These are phyloP conservation scores for Lactarius hengduanensis DNA, from an alignment of 768 basidiomycete species.

Conservation along the genomic window DNA sequence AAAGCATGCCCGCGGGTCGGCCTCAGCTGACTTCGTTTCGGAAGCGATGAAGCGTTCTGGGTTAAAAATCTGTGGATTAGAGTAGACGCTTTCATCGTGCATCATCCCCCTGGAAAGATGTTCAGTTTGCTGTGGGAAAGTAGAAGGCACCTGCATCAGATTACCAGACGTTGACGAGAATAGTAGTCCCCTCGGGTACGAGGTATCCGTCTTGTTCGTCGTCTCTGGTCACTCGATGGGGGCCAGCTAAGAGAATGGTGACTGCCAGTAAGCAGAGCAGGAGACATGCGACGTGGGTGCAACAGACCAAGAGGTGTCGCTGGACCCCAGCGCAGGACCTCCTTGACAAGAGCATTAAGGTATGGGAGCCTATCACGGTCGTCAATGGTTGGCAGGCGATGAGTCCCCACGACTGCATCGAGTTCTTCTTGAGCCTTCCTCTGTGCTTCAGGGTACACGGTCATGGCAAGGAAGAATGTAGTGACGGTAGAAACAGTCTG, in stretches of 20 bases:
- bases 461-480: constrained; percentile 28
- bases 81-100: constrained; percentile 37
- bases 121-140: neutral
- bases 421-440: constrained; percentile 34
- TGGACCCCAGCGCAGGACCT: constrained; percentile 26
- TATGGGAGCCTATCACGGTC: constrained; percentile 34
- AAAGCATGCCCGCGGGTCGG: constrained; percentile 33
- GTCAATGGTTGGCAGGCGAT: constrained; percentile 31
- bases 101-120: constrained; percentile 32
- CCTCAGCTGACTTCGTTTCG: constrained; percentile 29
- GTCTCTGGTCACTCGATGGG: constrained; percentile 14
- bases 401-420: constrained; percentile 32
- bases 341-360: constrained; percentile 33
- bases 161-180: constrained; percentile 23
- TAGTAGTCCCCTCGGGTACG: constrained; percentile 27
- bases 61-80: constrained; percentile 37
- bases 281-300: too few relatives aligned
- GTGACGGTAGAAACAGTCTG: constrained; percentile 11
- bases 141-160: neutral
- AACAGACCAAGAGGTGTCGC: constrained; percentile 14
- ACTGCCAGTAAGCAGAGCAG: neutral
- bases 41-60: constrained; percentile 36
- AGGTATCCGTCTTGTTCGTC: constrained; percentile 26
- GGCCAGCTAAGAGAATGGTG: neutral
- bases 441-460: constrained; percentile 19